These are phyloP conservation scores for Sutorius australiensis DNA, from an alignment of 768 basidiomycete genomes.

Conservation along the genomic window DNA sequence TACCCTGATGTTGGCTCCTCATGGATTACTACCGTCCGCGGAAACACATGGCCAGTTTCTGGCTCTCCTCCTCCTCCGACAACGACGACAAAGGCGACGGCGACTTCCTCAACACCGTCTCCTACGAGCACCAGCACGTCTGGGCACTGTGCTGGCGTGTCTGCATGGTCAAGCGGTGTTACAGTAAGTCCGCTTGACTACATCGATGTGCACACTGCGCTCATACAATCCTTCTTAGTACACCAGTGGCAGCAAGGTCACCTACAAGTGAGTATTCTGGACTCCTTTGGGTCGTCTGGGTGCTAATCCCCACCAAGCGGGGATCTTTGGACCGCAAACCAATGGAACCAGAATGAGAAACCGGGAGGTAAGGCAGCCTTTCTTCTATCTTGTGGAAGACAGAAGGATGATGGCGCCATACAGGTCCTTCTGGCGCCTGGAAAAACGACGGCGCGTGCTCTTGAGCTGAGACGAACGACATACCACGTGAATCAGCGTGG, in stretches of 20 bases:
- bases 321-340: conserved; percentile 44
- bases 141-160: conserved; percentile 25
- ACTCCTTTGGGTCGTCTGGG: neutral
- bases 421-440: conserved; percentile 53
- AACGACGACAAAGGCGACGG: neutral
- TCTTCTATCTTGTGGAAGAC: neutral
- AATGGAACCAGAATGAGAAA: conserved; percentile 41
- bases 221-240: conserved; percentile 36
- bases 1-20: conserved; percentile 36
- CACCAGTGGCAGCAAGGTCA: conserved; percentile 37
- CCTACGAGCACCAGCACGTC: too few relatives aligned
- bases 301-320: conserved; percentile 29
- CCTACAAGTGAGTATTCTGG: conserved; percentile 34
- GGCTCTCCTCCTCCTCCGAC: conserved; percentile 9
- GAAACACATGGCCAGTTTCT: conserved; percentile 34
- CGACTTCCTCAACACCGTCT: too few relatives aligned
- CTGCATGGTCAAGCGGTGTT: conserved; percentile 31
- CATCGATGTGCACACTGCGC: neutral
- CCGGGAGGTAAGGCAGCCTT: conserved; percentile 24
- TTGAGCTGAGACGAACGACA: neutral
- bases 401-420: neutral
- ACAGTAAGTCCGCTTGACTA: conserved; percentile 30
- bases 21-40: conserved; percentile 39
- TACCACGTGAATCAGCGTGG: neutral
- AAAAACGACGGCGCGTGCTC: conserved; percentile 52